phyloP scores from a whole-genome alignment of 2,329 filamentous ascomycete species.

The Emergomyces orientalis region DNA sequence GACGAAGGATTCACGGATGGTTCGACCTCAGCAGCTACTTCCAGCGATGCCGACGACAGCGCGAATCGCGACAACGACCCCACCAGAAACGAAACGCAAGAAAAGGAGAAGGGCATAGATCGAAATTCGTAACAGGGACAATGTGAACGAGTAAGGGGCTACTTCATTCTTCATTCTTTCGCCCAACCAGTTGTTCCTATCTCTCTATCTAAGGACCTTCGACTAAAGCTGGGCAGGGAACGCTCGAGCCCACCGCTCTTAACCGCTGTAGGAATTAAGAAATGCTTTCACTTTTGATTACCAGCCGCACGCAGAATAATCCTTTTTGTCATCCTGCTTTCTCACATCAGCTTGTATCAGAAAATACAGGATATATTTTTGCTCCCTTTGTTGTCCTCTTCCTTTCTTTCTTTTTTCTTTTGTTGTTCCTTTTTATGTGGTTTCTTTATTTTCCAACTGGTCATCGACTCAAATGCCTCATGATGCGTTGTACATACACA shows the following conservation, averaged over 20 bases:
- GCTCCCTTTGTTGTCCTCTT: background rate
- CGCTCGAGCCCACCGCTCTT: background rate
- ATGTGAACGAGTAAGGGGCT: background rate
- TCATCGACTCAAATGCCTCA: background rate
- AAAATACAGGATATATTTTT: background rate
- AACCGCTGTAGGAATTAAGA: background rate
- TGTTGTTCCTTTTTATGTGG: background rate
- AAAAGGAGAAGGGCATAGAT: background rate
- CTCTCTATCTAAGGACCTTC: background rate
- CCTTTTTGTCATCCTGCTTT: background rate
- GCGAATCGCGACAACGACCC: background rate
- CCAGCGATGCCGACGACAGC: constrained; percentile 12
- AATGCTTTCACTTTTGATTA: background rate
- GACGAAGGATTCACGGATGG: constrained; percentile 20
- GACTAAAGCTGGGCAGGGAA: background rate
- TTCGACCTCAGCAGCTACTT: constrained; percentile 18
- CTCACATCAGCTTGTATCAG: background rate
- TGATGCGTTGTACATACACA: constrained; percentile 3
- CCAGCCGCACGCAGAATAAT: background rate
- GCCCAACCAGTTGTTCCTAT: background rate
- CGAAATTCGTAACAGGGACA: background rate
- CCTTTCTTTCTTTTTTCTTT: constrained; percentile 6
- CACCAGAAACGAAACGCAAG: background rate
- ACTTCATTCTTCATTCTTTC: background rate
- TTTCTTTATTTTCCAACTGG: background rate